phyloP scores from a whole-genome alignment of 192 early-diverging fungal species.

The Spinellus fusiger region DNA sequence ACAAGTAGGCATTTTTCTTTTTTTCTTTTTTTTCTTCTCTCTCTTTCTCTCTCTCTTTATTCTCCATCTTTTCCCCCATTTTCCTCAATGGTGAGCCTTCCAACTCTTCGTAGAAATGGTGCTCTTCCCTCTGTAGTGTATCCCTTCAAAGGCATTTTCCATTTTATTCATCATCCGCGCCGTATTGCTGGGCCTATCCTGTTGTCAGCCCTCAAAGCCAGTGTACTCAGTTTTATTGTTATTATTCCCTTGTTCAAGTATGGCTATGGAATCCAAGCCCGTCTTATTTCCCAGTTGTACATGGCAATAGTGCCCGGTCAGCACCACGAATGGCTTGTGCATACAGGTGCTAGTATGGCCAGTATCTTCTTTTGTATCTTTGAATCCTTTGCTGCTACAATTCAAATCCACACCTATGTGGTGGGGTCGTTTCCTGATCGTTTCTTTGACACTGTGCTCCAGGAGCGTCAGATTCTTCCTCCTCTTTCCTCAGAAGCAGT shows the following conservation, averaged over 20 bases:
- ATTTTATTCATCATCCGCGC: conserved; percentile 11
- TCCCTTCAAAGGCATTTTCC: conserved; percentile 4
- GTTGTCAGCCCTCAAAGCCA: conserved; percentile 5
- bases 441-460: conserved; percentile 13
- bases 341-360: neutral
- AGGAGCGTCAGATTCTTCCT: neutral
- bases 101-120: neutral
- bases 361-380: conserved; percentile 3
- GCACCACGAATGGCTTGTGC: neutral
- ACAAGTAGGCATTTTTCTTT: no score
- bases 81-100: neutral
- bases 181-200: conserved; percentile 11
- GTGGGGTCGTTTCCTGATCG: conserved; percentile 4
- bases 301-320: neutral
- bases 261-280: conserved; percentile 3
- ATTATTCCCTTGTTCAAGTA: conserved; percentile 1
- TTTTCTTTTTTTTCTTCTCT: no score
- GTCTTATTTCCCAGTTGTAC: neutral
- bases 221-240: conserved; percentile 7
- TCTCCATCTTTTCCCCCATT: no score
- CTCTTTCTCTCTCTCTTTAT: no score
- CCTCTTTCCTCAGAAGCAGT: neutral
- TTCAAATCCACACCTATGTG: neutral
- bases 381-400: neutral
- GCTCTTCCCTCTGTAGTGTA: conserved; percentile 4